These are phyloP conservation scores for Suillus subalutaceus DNA, from an alignment of 768 basidiomycete species.

Conservation along the genomic window DNA sequence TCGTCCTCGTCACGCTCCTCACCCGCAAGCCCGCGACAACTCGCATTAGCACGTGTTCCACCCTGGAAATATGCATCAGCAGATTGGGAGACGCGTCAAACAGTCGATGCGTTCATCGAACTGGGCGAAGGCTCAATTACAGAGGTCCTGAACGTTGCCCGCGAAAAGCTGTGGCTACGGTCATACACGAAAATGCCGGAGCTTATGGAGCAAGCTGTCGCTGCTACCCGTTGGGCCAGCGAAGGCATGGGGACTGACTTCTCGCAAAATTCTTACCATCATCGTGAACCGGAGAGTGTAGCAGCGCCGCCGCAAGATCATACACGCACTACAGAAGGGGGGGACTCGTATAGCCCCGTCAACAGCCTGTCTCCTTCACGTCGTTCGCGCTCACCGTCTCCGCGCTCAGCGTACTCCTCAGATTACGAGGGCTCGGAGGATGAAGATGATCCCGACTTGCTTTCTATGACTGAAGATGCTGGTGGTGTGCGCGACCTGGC, in stretches of 20 bases:
- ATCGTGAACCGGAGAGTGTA: slow-evolving; percentile 7
- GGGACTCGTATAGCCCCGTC: slow-evolving; percentile 19
- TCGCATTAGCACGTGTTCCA: slow-evolving; percentile 23
- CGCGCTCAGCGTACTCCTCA: slow-evolving; percentile 32
- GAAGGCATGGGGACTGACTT: slow-evolving; percentile 38
- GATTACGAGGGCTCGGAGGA: slow-evolving; percentile 41
- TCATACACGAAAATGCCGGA: slow-evolving; percentile 65
- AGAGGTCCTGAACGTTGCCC: slow-evolving; percentile 61
- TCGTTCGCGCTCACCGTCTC: slow-evolving; percentile 35
- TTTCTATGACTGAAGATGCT: slow-evolving; percentile 49
- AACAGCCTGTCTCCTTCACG: slow-evolving; percentile 31
- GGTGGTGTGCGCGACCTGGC: slow-evolving; percentile 56
- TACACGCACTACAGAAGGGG: slow-evolving; percentile 11
- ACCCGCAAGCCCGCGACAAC: slow-evolving; percentile 20
- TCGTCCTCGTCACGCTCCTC: slow-evolving; percentile 15
- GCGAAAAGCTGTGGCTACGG: slow-evolving; percentile 74
- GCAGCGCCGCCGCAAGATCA: slow-evolving; percentile 8
- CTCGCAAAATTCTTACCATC: slow-evolving; percentile 22
- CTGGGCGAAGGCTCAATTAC: slow-evolving; percentile 68
- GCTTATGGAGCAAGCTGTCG: slow-evolving; percentile 68
- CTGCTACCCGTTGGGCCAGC: slow-evolving; percentile 52
- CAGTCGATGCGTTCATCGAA: slow-evolving; percentile 73
- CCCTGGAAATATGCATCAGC: slow-evolving; percentile 32
- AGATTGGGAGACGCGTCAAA: slow-evolving; percentile 72
- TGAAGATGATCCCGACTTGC: slow-evolving; percentile 46